Evolutionary conservation across 2,329 filamentous ascomycete genomes (phyloP), one percentile per base, ranked within the genome.

Genomic region (Calycina marina): DNA sequence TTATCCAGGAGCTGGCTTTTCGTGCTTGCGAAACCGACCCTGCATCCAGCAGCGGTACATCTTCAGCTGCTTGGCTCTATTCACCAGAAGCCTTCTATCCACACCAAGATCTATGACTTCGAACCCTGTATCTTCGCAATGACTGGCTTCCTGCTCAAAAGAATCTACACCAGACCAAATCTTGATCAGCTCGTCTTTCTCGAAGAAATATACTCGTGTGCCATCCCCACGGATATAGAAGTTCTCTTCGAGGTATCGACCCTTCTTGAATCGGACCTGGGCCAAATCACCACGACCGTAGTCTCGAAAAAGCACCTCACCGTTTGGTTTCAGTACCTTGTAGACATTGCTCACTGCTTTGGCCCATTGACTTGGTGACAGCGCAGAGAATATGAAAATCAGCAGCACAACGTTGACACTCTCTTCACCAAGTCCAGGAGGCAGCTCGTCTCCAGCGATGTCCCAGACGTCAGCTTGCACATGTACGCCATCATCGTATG

Each of bases 1-100:
- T n/a, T n/a, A n/a, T n/a, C n/a, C n/a, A n/a, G n/a, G n/a, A n/a
- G n/a, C n/a, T n/a, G n/a, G n/a, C n/a, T n/a, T n/a, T n/a, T n/a
- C 20, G 20, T 8, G 18, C 16, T 86, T 88, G 48, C 66, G 72
- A 55, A 90, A 92, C 4, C 74, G 72, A 17, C 80, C 83, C 56
- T 92, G 83, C 54, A 92, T 72, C 85, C 90, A 98, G 62, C 88
- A 96, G 39, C 90, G 74, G 57, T 96, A 96, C 90, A 98, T 98
- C 60, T 96, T 98, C 30, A 93, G 63, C 58, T 85, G 79, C 49
- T 77, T 72, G 34, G 86, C 82, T 42, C 90, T 73, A 55, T 98
- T 98, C 35, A 98, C 84, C 34, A 98, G 67, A 62, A 98, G 67
- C 38, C 90, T 74, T 43, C 84, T 75, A 54, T 98, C 90, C 34